A percentile compares a stretch with the other conserved stretches of the same genome.
phyloP scores from a whole-genome alignment of 306 rosid genomes.

The Trifolium fragiferum region DNA sequence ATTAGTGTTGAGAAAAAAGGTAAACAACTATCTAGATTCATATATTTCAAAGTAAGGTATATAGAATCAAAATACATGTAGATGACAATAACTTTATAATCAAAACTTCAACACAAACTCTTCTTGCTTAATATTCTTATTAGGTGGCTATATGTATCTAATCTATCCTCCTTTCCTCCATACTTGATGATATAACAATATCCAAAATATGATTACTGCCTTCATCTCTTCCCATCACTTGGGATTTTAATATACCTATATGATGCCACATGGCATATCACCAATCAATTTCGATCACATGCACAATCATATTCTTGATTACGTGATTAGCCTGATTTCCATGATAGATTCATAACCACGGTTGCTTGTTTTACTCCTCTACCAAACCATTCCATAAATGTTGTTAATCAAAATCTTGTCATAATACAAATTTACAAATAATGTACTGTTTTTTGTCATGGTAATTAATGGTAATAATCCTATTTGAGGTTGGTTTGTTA shows the following conservation, averaged over 20 bases:
- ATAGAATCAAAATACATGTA: too few relatives aligned
- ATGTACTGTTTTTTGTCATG: too few relatives aligned
- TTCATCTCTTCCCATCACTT: neutral
- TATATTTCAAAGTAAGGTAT: too few relatives aligned
- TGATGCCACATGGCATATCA: conserved; percentile 1
- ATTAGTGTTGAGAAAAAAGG: too few relatives aligned
- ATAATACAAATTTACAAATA: neutral
- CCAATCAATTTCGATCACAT: neutral
- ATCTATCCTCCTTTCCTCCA: neutral
- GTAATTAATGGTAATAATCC: too few relatives aligned
- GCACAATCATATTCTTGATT: neutral
- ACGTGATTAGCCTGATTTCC: neutral
- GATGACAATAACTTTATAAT: neutral
- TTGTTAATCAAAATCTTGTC: neutral
- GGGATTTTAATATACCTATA: neutral
- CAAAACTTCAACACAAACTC: neutral
- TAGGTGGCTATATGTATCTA: neutral
- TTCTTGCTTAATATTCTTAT: neutral
- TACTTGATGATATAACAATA: neutral
- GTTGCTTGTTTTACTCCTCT: conserved; percentile 14
- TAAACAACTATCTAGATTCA: too few relatives aligned
- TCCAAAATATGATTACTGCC: neutral
- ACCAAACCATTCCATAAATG: conserved; percentile 12
- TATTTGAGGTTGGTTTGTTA: too few relatives aligned
- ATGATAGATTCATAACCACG: neutral